Evolutionary conservation across 2,329 filamentous ascomycete genomes (phyloP).

Genomic region (Pseudocercospora vitis): DNA sequence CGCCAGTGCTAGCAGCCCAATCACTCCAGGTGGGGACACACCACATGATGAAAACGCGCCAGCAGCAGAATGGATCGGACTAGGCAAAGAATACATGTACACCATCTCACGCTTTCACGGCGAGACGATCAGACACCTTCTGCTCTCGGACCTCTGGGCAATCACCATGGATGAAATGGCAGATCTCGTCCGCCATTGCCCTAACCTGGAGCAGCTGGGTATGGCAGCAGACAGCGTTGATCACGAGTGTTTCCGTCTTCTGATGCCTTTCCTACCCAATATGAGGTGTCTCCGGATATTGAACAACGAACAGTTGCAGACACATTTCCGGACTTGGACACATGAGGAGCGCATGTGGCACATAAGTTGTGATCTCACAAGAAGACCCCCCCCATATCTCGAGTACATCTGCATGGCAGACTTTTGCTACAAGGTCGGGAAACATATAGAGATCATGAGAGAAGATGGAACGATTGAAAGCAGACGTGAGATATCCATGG

Average conservation of each 20-base stretch:
- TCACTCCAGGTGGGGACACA: constrained; percentile 25
- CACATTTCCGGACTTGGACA: constrained; percentile 19
- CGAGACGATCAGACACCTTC: constrained; percentile 54
- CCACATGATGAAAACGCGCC: constrained; percentile 16
- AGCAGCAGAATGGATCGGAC: constrained; percentile 33
- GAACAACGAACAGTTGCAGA: constrained; percentile 27
- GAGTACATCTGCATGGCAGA: constrained; percentile 45
- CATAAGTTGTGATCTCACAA: constrained; percentile 30
- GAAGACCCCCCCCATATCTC: constrained; percentile 28
- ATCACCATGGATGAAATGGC: constrained; percentile 52
- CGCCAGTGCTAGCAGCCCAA: constrained; percentile 17
- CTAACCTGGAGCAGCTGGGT: constrained; percentile 60
- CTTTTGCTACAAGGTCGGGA: constrained; percentile 40
- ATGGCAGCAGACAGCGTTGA: constrained; percentile 57
- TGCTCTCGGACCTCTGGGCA: constrained; percentile 58
- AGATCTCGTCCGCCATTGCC: constrained; percentile 55
- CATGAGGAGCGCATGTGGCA: constrained; percentile 36
- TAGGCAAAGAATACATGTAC: constrained; percentile 51
- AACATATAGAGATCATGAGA: constrained; percentile 22
- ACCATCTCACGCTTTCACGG: constrained; percentile 54
- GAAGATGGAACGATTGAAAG: constrained; percentile 29
- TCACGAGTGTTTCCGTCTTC: constrained; percentile 44
- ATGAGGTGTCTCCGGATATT: constrained; percentile 46
- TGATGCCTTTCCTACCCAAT: constrained; percentile 42
- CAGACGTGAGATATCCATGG: constrained; percentile 35